Percentiles rank a stretch among this genome's conserved stretches.
These are phyloP conservation scores for Hypoxylon sp. DNA, from an alignment of 2,329 filamentous ascomycete genomes.

Conservation along the genomic window DNA sequence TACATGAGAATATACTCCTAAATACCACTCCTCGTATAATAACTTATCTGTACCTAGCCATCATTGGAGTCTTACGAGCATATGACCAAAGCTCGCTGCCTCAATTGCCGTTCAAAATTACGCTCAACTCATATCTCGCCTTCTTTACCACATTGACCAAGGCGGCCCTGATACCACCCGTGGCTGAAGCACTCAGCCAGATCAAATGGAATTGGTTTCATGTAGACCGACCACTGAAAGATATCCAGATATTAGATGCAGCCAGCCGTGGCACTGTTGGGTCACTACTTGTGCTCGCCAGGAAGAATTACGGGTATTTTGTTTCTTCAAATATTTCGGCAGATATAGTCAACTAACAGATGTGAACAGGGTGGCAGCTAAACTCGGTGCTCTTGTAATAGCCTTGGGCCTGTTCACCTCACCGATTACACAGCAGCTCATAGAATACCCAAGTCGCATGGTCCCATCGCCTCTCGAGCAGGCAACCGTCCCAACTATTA, in stretches of 20 bases:
- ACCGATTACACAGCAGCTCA: slow-evolving; percentile 36
- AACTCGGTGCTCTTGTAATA: slow-evolving; percentile 38
- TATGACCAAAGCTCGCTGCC: slow-evolving; percentile 14
- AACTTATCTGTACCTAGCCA: background rate
- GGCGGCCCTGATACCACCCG: slow-evolving; percentile 28
- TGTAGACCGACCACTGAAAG: slow-evolving; percentile 21
- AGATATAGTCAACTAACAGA: background rate
- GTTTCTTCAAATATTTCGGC: background rate
- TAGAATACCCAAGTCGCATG: slow-evolving; percentile 25
- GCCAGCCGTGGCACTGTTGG: slow-evolving; percentile 37
- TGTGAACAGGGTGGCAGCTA: slow-evolving; percentile 24
- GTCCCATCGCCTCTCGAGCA: background rate
- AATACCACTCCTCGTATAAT: background rate
- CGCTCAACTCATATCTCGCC: slow-evolving; percentile 36
- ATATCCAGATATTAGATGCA: slow-evolving; percentile 38
- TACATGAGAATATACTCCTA: background rate
- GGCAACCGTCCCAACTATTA: background rate
- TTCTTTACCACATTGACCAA: slow-evolving; percentile 37
- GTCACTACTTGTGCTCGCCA: background rate
- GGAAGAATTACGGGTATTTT: background rate
- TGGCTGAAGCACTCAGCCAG: slow-evolving; percentile 35
- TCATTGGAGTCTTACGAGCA: background rate
- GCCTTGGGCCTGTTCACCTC: slow-evolving; percentile 28
- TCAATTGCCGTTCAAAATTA: slow-evolving; percentile 32
- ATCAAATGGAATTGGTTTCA: slow-evolving; percentile 36